These are phyloP conservation scores for Ceratocystis albifundus DNA, from an alignment of 2,329 filamentous ascomycete genomes.

Conservation along the genomic window DNA sequence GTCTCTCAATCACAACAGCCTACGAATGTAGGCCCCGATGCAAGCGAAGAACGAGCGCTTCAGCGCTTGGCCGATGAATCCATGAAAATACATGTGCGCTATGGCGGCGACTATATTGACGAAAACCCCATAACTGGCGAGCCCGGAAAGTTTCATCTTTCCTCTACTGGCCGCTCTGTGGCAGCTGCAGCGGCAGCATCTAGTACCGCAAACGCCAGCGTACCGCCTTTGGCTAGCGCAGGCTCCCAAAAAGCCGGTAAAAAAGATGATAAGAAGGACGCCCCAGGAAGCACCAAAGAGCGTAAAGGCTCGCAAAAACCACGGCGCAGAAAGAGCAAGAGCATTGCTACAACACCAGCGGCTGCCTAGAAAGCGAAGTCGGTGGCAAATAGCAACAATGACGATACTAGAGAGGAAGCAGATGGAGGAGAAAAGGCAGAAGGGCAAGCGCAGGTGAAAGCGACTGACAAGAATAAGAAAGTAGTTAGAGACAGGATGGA, in stretches of 20 bases:
- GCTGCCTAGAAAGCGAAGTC: constrained; percentile 15
- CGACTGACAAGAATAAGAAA: neutral
- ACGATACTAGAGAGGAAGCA: neutral
- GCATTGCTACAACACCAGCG: constrained; percentile 16
- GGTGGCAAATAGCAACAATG: neutral
- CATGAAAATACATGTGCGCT: constrained; percentile 45
- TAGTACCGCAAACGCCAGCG: neutral
- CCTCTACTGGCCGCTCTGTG: constrained; percentile 40
- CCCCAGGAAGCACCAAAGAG: constrained; percentile 28
- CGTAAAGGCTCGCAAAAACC: constrained; percentile 31
- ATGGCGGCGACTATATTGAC: constrained; percentile 54
- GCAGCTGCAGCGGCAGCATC: constrained; percentile 16
- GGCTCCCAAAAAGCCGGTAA: neutral
- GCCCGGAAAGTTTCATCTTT: constrained; percentile 54
- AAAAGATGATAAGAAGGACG: constrained; percentile 1
- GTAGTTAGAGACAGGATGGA: neutral
- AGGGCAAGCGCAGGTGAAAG: neutral
- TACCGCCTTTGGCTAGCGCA: neutral
- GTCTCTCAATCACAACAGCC: constrained; percentile 24
- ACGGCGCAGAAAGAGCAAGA: constrained; percentile 34
- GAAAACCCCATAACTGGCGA: constrained; percentile 56
- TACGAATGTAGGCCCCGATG: constrained; percentile 24
- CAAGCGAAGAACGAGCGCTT: constrained; percentile 33
- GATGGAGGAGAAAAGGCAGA: neutral
- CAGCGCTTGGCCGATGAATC: constrained; percentile 47